These are phyloP conservation scores for Castanea sativa DNA, from an alignment of 306 rosid species.

Conservation along the genomic window DNA sequence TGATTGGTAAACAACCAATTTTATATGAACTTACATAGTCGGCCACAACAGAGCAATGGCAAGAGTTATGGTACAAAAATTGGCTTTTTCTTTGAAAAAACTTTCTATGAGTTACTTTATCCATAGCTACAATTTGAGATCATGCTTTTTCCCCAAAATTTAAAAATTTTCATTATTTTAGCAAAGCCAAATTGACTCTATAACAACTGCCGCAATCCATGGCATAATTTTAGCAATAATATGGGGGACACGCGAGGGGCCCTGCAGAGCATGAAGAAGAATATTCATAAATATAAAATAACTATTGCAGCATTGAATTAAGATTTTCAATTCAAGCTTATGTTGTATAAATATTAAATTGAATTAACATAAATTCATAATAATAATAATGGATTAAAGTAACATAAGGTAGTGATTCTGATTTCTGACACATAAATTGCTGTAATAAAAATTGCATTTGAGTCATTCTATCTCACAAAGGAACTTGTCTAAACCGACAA, in stretches of 20 bases:
- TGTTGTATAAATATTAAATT: background rate
- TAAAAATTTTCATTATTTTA: too few species aligned
- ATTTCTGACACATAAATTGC: too few species aligned
- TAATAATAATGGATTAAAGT: background rate
- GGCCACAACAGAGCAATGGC: accelerated
- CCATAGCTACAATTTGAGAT: too few species aligned
- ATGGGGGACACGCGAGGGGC: background rate
- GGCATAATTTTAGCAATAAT: background rate
- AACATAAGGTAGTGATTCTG: background rate
- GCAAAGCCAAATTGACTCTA: too few species aligned
- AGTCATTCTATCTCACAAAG: background rate
- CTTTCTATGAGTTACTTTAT: too few species aligned
- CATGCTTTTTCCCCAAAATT: too few species aligned
- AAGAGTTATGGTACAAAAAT: too few species aligned
- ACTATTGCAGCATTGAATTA: background rate
- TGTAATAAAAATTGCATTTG: background rate
- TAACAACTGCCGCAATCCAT: background rate
- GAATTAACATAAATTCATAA: background rate
- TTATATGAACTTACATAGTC: too few species aligned
- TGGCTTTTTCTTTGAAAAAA: too few species aligned
- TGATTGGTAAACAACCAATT: too few species aligned
- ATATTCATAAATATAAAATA: background rate
- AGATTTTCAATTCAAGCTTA: background rate
- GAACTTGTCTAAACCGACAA: background rate
- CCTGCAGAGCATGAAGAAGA: background rate